phyloP scores from a whole-genome alignment of 345 rosid species.

The Aquilaria sinensis region DNA sequence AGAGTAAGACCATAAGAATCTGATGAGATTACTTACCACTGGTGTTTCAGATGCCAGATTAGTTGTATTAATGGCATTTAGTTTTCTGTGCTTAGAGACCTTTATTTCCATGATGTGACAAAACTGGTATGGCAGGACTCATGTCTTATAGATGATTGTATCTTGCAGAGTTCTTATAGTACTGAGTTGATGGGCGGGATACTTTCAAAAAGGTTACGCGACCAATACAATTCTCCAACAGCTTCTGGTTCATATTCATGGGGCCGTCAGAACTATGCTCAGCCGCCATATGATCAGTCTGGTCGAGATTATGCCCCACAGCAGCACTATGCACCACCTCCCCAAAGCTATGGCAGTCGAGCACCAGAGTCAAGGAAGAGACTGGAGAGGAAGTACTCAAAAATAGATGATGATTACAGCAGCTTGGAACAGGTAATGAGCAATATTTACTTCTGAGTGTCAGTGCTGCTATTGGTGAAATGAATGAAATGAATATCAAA shows the following conservation, averaged over 20 bases:
- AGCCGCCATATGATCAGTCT: slow-evolving; percentile 34
- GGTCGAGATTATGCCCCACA: slow-evolving; percentile 31
- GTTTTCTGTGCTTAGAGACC: no score
- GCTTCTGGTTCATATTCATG: slow-evolving; percentile 35
- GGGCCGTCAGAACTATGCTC: slow-evolving; percentile 33
- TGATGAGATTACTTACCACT: no score
- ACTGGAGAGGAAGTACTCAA: slow-evolving; percentile 59
- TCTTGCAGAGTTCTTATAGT: slow-evolving; percentile 17
- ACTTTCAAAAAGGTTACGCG: slow-evolving; percentile 32
- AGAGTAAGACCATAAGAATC: no score
- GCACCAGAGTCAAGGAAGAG: slow-evolving; percentile 30
- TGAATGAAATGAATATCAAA: no score
- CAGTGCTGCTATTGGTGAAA: no score
- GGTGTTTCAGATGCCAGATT: no score
- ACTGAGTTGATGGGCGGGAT: slow-evolving; percentile 49
- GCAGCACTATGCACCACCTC: slow-evolving; percentile 28
- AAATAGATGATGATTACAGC: slow-evolving; percentile 54
- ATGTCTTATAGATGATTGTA: slow-evolving; percentile 10
- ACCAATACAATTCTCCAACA: slow-evolving; percentile 20
- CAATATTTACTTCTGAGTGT: no score
- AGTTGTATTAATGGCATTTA: no score
- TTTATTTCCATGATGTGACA: no score
- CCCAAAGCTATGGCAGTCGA: slow-evolving; percentile 31
- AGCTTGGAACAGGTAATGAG: slow-evolving; percentile 55
- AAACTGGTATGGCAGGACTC: neutral